phyloP scores from a whole-genome alignment of 768 basidiomycete genomes.

The Saitozyma podzolica region DNA sequence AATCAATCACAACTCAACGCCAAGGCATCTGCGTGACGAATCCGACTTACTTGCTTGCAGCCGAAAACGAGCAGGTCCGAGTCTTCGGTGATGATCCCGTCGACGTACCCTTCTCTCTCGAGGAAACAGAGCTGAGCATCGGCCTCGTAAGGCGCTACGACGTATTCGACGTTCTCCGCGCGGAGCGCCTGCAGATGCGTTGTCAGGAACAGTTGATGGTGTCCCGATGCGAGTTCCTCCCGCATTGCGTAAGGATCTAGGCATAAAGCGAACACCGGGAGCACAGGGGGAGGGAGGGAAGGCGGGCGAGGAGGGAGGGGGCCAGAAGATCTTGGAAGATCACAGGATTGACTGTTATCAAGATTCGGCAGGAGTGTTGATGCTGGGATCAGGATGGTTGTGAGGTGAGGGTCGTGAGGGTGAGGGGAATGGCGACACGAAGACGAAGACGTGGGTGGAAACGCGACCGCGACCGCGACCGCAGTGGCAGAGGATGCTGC shows the following conservation, averaged over 20 bases:
- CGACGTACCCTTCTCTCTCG: constrained; percentile 75
- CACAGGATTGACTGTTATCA: too few species aligned
- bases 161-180: constrained; percentile 74
- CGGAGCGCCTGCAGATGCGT: constrained; percentile 67
- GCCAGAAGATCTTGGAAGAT: too few species aligned
- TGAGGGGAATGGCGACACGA: too few species aligned
- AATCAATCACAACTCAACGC: too few species aligned
- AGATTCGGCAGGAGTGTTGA: too few species aligned
- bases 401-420: too few species aligned
- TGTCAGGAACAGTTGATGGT: constrained; percentile 3
- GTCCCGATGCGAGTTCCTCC: background rate
- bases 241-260: too few species aligned
- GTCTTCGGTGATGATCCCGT: constrained; percentile 95
- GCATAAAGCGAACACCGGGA: background rate
- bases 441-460: too few species aligned
- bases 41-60: constrained; percentile 67
- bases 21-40: background rate
- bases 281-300: background rate
- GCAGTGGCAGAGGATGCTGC: too few species aligned
- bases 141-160: constrained; percentile 98
- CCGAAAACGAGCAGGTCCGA: constrained; percentile 97
- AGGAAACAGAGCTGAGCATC: constrained; percentile 95
- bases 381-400: too few species aligned
- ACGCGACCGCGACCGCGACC: too few species aligned
- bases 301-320: too few species aligned